These are phyloP conservation scores for Tuber brumale DNA, from an alignment of 495 filamentous ascomycete species.

Conservation along the genomic window DNA sequence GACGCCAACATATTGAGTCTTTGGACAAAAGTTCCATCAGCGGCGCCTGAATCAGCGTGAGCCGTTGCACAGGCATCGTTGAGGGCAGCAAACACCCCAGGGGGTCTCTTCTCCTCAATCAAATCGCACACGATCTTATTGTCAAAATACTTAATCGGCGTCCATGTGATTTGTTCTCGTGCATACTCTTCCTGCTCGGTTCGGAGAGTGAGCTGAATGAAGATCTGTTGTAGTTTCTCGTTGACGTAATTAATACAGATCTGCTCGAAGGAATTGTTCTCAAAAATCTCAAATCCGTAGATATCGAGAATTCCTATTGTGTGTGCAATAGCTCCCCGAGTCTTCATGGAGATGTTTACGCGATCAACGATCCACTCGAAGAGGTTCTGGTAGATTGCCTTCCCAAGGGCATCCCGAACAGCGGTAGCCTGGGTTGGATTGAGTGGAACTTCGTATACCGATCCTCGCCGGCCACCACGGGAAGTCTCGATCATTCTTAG, in stretches of 20 bases:
- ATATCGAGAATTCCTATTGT: slow-evolving; percentile 98
- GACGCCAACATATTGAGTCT: slow-evolving; percentile 77
- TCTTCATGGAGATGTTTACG: slow-evolving; percentile 81
- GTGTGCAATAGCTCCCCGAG: slow-evolving; percentile 65
- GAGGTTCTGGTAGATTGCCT: slow-evolving; percentile 93
- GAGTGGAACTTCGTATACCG: slow-evolving; percentile 83
- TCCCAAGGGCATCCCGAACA: slow-evolving; percentile 88
- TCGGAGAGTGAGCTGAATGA: slow-evolving; percentile 95
- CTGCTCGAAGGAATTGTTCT: slow-evolving; percentile 98
- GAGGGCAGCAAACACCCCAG: slow-evolving; percentile 89
- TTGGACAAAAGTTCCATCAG: slow-evolving; percentile 92
- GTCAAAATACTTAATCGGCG: slow-evolving; percentile 98
- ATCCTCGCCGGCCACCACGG: slow-evolving; percentile 70
- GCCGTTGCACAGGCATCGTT: slow-evolving; percentile 98
- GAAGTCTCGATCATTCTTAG: slow-evolving; percentile 83
- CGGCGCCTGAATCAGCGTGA: slow-evolving; percentile 86
- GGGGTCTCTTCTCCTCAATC: slow-evolving; percentile 86
- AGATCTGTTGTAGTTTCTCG: slow-evolving; percentile 98
- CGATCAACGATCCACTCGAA: slow-evolving; percentile 98
- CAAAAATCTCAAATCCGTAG: slow-evolving; percentile 99
- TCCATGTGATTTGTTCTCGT: slow-evolving; percentile 95
- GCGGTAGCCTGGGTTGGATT: slow-evolving; percentile 86
- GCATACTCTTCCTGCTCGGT: slow-evolving; percentile 98
- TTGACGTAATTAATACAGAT: slow-evolving; percentile 99
- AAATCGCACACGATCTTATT: slow-evolving; percentile 98